Conservation (phyloP, 2,329 filamentous ascomycete species). For the Clonostachys chloroleuca region DNA sequence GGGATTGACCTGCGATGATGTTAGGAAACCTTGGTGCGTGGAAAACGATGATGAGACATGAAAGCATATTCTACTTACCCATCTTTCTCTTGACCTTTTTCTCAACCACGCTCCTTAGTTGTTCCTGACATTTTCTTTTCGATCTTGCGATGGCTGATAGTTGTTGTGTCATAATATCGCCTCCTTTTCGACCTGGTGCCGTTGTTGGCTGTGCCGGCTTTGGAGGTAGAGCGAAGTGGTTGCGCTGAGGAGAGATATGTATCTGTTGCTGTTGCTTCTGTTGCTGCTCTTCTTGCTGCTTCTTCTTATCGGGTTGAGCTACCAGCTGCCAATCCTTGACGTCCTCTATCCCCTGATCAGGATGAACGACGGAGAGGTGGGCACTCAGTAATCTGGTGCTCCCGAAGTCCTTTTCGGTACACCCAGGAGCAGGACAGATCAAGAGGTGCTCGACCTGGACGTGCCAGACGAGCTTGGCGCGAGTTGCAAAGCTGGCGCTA, state of each 20-base stretch:
- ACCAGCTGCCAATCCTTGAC: slow-evolving; percentile 20
- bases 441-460: slow-evolving; percentile 37
- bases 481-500: slow-evolving; percentile 25
- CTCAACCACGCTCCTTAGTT: slow-evolving; percentile 25
- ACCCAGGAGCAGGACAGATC: slow-evolving; percentile 31
- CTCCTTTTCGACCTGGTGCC: neutral
- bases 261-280: neutral
- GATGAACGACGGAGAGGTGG: slow-evolving; percentile 30
- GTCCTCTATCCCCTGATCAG: slow-evolving; percentile 8
- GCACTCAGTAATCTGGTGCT: slow-evolving; percentile 24
- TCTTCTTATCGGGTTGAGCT: neutral
- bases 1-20: neutral
- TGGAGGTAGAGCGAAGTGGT: too few relatives aligned
- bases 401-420: slow-evolving; percentile 27
- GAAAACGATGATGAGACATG: neutral
- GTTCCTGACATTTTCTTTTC: slow-evolving; percentile 28
- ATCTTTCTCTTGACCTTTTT: slow-evolving; percentile 20
- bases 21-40: neutral
- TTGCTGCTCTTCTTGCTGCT: neutral
- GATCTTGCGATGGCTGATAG: slow-evolving; percentile 16
- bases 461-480: slow-evolving; percentile 32
- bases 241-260: too few relatives aligned
- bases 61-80: neutral
- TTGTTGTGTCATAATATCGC: slow-evolving; percentile 5
- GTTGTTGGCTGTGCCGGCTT: neutral